phyloP scores from a whole-genome alignment of 805 yeast species.

The Kazachstania martiniae region DNA sequence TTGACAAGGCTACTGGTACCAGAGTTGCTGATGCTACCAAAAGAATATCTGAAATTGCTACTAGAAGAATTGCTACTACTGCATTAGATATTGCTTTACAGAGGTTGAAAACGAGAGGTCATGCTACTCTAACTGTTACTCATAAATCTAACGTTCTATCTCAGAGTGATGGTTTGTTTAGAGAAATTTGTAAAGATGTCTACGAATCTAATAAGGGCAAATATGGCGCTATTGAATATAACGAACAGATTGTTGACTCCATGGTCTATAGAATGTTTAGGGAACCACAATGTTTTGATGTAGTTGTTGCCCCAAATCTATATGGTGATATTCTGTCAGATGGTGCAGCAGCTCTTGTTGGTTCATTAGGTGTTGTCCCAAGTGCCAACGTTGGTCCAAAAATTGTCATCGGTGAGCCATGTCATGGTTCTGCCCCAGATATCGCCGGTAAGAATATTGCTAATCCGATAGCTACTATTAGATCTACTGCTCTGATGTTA shows the following conservation, averaged over 20 bases:
- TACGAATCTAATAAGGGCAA: slow-evolving; percentile 42
- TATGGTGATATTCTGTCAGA: slow-evolving; percentile 96
- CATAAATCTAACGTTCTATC: slow-evolving; percentile 95
- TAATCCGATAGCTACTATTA: slow-evolving; percentile 95
- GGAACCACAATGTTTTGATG: slow-evolving; percentile 95
- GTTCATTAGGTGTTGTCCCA: slow-evolving; percentile 96
- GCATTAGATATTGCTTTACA: slow-evolving; percentile 89
- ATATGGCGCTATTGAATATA: slow-evolving; percentile 54
- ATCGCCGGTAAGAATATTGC: slow-evolving; percentile 92
- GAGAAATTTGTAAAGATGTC: slow-evolving; percentile 55
- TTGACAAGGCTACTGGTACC: slow-evolving; percentile 64
- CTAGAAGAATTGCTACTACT: slow-evolving; percentile 75
- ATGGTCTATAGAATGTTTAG: slow-evolving; percentile 99
- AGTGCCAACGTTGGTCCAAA: slow-evolving; percentile 94
- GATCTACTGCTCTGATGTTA: slow-evolving; percentile 94
- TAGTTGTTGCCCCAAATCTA: slow-evolving; percentile 95
- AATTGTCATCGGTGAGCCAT: slow-evolving; percentile 97
- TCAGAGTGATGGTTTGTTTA: slow-evolving; percentile 88
- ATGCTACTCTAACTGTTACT: slow-evolving; percentile 66
- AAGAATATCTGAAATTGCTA: slow-evolving; percentile 84
- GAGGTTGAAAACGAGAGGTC: slow-evolving; percentile 66
- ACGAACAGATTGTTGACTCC: slow-evolving; percentile 96
- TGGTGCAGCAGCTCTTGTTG: slow-evolving; percentile 97
- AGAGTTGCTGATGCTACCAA: slow-evolving; percentile 95
- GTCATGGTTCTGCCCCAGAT: slow-evolving; percentile 99